A percentile compares a stretch with the other conserved stretches of the same genome.
Conservation (phyloP, 352 stramenopile genomes). For the Globisporangium mamillatum region DNA sequence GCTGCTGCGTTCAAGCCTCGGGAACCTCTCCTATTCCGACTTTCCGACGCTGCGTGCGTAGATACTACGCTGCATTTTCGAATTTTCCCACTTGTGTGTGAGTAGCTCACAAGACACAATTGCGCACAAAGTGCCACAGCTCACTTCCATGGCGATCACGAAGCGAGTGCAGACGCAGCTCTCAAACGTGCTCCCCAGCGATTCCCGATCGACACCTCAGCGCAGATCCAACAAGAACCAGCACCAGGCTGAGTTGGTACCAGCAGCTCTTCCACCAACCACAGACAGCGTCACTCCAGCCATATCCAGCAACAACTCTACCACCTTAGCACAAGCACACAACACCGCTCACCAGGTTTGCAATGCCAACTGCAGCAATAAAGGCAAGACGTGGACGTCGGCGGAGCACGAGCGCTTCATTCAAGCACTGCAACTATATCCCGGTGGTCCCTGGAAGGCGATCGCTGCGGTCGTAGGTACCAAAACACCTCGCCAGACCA, state of each 20-base stretch:
- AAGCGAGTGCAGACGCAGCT: conserved; percentile 25
- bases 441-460: conserved; percentile 35
- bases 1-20: neutral
- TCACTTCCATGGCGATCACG: conserved; percentile 19
- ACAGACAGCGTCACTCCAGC: neutral
- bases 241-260: neutral
- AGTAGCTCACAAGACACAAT: neutral
- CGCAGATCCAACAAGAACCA: neutral
- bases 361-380: conserved; percentile 15
- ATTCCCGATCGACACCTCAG: neutral
- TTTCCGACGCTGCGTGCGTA: neutral
- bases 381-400: conserved; percentile 27
- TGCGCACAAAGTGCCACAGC: neutral
- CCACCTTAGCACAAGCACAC: neutral
- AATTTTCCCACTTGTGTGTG: neutral
- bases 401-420: conserved; percentile 37
- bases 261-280: neutral
- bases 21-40: too few relatives aligned
- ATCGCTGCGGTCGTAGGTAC: conserved; percentile 32
- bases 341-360: neutral
- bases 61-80: neutral
- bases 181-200: conserved; percentile 1
- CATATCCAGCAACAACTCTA: neutral
- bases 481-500: conserved; percentile 38
- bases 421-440: conserved; percentile 26